These are phyloP conservation scores for Meyerozyma smithsonii DNA, from an alignment of 1,139 yeast genomes.

Conservation along the genomic window DNA sequence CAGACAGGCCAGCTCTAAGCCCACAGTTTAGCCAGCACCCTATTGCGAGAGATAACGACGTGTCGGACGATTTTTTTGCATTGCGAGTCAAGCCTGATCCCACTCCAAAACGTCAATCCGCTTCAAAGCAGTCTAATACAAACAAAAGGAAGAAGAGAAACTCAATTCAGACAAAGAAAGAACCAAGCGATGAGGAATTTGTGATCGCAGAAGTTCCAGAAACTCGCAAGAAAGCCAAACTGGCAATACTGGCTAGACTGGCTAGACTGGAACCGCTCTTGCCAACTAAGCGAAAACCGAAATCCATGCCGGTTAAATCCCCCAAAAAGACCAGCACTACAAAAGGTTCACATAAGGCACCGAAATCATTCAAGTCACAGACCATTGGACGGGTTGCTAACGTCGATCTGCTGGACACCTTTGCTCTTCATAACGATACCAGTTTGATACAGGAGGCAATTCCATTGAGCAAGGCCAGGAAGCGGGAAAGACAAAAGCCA, in stretches of 20 bases:
- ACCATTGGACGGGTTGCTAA: neutral
- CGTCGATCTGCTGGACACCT: neutral
- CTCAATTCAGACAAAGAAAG: neutral
- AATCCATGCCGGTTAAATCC: neutral
- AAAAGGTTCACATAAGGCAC: neutral
- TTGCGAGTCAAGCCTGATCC: neutral
- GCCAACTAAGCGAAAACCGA: neutral
- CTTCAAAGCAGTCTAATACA: neutral
- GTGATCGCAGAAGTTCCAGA: neutral
- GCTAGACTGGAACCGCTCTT: neutral
- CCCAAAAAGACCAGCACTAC: neutral
- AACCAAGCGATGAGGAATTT: neutral
- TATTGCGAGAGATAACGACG: neutral
- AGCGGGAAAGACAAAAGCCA: conserved; percentile 24
- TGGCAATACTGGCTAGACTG: too few relatives aligned
- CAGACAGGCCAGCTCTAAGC: too few relatives aligned
- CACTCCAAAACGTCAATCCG: neutral
- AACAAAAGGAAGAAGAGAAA: neutral
- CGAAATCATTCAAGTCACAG: neutral
- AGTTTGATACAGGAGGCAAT: conserved; percentile 6
- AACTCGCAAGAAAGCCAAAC: neutral
- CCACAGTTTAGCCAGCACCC: too few relatives aligned
- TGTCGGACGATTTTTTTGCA: conserved; percentile 1
- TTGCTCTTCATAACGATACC: neutral
- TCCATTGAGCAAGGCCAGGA: conserved; percentile 19